Base-by-base conservation (phyloP, 805 yeast genomes). In the Wickerhamiella allomyrinae region DNA sequence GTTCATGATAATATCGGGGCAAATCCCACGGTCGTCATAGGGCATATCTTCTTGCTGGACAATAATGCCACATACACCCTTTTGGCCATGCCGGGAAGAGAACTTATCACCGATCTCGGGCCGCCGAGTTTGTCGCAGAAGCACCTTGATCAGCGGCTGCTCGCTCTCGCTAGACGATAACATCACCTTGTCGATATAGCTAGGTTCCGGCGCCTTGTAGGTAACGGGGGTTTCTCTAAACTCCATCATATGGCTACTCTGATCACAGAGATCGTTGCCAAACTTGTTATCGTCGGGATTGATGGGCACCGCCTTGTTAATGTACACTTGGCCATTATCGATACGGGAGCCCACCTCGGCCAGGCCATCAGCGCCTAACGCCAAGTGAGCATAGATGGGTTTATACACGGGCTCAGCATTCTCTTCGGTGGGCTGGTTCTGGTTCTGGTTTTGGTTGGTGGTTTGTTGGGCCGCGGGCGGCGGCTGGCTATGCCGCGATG, bases 41-140 rank as follows among this genome's bases (percentile, higher is more conserved):
- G 98, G 98, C 71, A 89, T 70, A 57, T 89, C 98, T 53, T 89
- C 97, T 59, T 89, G 97, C 52, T 85, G 86, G 5, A 89, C 96
- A 60, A 89, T 91, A 52, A 91, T 85, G 65, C 98, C 97, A 68
- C 97, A 89, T 23, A 91, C 97, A 75, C 98, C 98, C 69, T 89
- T 89, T 61, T 89, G 98, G 31, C 98, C 98, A 65, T 89, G 97
- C 63, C 98, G 76, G 1, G 95, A 85, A 2, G 96, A 86, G 57
- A 91, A 91, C 62, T 91, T 91, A 58, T 91, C 98, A 50, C 98
- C 98, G 40, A 91, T 67, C 64, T 91, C 98, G 0, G 98, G 98
- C 59, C 97, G 76, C 68, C 98, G 77, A 4, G 96, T 86, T 59
- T 91, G 98, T 59, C 98, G 74, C 46, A 91, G 64, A 42, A 91